phyloP scores from a whole-genome alignment of 345 rosid genomes.

The Brassica juncea region DNA sequence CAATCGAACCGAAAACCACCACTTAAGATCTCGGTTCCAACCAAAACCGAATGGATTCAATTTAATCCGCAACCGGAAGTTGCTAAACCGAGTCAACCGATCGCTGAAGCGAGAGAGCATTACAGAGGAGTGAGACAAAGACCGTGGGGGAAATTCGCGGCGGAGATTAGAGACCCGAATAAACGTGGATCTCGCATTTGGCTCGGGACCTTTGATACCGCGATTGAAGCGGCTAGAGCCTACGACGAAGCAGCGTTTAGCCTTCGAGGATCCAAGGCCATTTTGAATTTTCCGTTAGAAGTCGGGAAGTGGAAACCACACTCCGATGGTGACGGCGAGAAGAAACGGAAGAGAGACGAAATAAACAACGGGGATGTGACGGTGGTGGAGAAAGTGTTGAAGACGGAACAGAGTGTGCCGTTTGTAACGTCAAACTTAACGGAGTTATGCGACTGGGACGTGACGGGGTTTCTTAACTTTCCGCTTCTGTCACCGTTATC shows the following conservation, averaged over 20 bases:
- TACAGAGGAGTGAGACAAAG: constrained; percentile 87
- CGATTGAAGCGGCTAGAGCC: constrained; percentile 79
- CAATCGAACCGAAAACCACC: constrained; percentile 47
- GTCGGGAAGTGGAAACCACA: constrained; percentile 54
- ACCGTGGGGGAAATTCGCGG: constrained; percentile 97
- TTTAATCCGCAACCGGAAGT: constrained; percentile 39
- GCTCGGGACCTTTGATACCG: constrained; percentile 83
- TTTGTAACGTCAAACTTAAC: constrained; percentile 49
- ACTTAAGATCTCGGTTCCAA: constrained; percentile 54
- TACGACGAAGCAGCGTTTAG: constrained; percentile 81
- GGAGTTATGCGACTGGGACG: constrained; percentile 44
- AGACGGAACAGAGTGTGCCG: constrained; percentile 34
- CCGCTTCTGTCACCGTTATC: constrained; percentile 65
- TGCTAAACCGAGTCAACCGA: background rate
- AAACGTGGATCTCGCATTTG: constrained; percentile 72
- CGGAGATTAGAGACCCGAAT: constrained; percentile 91
- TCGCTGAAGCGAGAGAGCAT: constrained; percentile 44
- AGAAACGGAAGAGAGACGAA: constrained; percentile 49
- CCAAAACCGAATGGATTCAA: constrained; percentile 51
- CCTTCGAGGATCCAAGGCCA: constrained; percentile 81
- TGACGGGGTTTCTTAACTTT: constrained; percentile 47
- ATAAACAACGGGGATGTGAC: constrained; percentile 13
- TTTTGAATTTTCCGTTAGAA: constrained; percentile 82
- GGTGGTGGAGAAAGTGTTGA: constrained; percentile 31
- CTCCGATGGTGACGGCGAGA: constrained; percentile 38